phyloP scores from a whole-genome alignment of 306 rosid genomes.

The Citrullus mucosospermus region DNA sequence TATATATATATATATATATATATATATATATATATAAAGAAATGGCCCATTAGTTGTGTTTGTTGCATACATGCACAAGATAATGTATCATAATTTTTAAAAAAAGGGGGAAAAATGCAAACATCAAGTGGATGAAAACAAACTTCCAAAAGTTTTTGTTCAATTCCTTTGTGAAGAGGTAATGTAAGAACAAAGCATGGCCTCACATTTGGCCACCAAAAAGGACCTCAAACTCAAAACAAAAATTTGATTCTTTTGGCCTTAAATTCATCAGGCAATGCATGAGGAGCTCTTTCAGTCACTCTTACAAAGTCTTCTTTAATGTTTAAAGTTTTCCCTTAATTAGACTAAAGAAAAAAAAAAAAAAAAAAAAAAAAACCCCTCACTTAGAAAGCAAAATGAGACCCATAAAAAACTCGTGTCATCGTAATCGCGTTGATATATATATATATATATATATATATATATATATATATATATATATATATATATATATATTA shows the following conservation, averaged over 20 bases:
- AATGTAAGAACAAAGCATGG: constrained; percentile 1
- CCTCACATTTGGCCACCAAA: constrained; percentile 8
- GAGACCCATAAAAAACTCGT: background rate
- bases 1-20: too few relatives aligned
- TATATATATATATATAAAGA: too few relatives aligned
- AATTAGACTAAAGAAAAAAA: background rate
- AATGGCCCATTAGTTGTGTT: background rate
- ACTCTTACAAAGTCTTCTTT: background rate
- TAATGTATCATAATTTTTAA: background rate
- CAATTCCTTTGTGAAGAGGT: constrained; percentile 3
- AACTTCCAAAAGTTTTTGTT: background rate
- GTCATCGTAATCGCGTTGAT: background rate
- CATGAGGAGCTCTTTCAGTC: background rate
- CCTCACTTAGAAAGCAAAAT: background rate
- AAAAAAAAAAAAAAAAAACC: background rate
- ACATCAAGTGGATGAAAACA: constrained; percentile 2
- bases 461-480: background rate
- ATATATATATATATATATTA: background rate
- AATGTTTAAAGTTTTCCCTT: background rate
- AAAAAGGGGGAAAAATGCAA: background rate
- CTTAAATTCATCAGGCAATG: background rate
- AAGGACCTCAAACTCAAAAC: background rate
- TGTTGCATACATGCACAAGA: background rate
- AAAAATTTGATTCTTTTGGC: background rate
- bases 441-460: background rate